Conservation (phyloP, 257 asterid genomes). For the Capsicum rhomboideum region DNA sequence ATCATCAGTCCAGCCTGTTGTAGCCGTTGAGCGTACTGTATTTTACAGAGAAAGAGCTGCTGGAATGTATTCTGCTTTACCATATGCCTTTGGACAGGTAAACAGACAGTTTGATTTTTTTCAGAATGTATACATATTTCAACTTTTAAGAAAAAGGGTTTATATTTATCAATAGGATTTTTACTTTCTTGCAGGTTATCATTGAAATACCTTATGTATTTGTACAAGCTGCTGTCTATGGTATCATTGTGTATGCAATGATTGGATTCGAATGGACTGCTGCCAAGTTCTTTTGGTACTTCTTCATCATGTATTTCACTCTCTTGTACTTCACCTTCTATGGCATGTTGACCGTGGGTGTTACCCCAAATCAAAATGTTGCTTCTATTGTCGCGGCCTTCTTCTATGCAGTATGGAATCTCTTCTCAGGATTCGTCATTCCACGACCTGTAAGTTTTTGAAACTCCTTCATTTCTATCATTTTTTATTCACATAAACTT, state of each 20-base stretch:
- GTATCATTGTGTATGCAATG: slow-evolving; percentile 33
- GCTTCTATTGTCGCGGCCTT: slow-evolving; percentile 18
- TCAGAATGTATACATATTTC: neutral
- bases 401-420: slow-evolving; percentile 31
- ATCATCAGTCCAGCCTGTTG: slow-evolving; percentile 30
- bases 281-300: slow-evolving; percentile 33
- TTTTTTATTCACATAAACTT: neutral
- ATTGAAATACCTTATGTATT: slow-evolving; percentile 43
- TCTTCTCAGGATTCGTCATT: slow-evolving; percentile 40
- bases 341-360: slow-evolving; percentile 47
- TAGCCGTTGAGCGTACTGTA: slow-evolving; percentile 35
- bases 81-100: slow-evolving; percentile 50
- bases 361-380: slow-evolving; percentile 38
- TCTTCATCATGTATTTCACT: slow-evolving; percentile 29
- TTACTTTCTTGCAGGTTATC: slow-evolving; percentile 15
- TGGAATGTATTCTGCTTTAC: slow-evolving; percentile 52
- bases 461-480: neutral
- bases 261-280: slow-evolving; percentile 40
- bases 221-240: slow-evolving; percentile 26
- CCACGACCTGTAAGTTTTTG: slow-evolving; percentile 37
- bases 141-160: neutral
- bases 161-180: neutral
- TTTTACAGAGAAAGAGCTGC: slow-evolving; percentile 53
- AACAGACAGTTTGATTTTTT: slow-evolving; percentile 22
- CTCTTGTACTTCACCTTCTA: slow-evolving; percentile 39